Evolutionary conservation across 108 stramenopile genomes (phyloP), one percentile per base, ranked within the genome.

Genomic region (Aurantiochytrium sp.): DNA sequence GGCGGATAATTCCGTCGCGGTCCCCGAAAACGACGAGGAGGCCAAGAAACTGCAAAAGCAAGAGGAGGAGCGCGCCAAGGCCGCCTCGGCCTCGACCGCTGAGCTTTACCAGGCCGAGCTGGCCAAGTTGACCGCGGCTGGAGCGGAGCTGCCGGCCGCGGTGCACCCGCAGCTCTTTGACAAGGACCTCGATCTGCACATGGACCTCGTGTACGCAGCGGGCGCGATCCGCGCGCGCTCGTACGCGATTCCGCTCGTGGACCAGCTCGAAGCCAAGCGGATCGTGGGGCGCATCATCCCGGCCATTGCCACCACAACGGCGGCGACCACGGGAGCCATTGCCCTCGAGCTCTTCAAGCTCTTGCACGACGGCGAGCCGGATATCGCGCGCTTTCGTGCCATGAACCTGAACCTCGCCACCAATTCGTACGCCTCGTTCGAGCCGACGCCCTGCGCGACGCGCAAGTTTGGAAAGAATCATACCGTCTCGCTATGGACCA

Each of bases 1-100:
- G 24, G 73, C 73, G 36, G 73, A 81, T 30, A 24, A 81, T 24
- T 81, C 73, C 17, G 73, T 81, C 45, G 45, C n/a, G 12, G 73
- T 81, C 1, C 73, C 73, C 12, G 73, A 81, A 24, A 81, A 81
- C 45, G 99, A 98, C 27, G 91, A 91, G 27, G 93, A 93, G 86
- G 92, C 91, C 4, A 91, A 91, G 55, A 86, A 89, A 32, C 54
- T 91, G 86, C 95, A 94, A 48, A 96, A 98, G 92, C 95, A 93
- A 37, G 92, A 81, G 24, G 73, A 95, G 88, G 91, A 93, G 41
- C 90, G 89, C 27, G 90, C 81, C 39, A 86, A 90, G 21, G 88
- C 86, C 45, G 39, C 73, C 30, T 48, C 45, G 39, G 45, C 42
- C 17, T 81, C 73, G 12, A 81, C 73, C 6, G 15, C n/a, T 22